Base-by-base conservation (phyloP, 352 stramenopile genomes). In the Phytophthora pini region DNA sequence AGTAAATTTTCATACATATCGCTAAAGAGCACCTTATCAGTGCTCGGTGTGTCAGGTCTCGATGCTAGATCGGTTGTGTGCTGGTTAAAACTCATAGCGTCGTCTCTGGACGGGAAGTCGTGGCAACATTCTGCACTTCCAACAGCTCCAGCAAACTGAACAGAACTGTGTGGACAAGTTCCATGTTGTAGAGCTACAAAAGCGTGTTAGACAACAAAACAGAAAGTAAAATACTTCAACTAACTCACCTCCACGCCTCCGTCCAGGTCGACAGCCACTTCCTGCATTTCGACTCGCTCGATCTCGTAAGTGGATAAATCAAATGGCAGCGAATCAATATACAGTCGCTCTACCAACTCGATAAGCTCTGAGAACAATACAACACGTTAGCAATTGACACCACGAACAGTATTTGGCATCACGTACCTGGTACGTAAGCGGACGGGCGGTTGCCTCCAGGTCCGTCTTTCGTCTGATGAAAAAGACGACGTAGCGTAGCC, bases 271-370 rank as follows among this genome's bases (percentile, higher is more conserved):
- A 82, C 50, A 8, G 71, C 62, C 20, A 81, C 72, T 36, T 87
- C 77, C 29, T 81, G 55, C 77, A 88, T 77, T 40, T 74, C 62
- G 36, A 90, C 62, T 31, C 79, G 57, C 39, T 71, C 57, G 20
- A 90, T 76, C 58, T 83, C 67, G 59, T 87, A 89, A 12, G 67
- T 72, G 24, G 77, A 70, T 47, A 82, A 59, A 51, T 85, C 76
- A 44, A 89, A 77, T 11, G 82, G 80, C 9, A 90, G 62, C 24
- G 65, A 44, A 40, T 87, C 74, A 45, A 88, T 74, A 61, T 90
- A 90, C 50, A 82, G 20, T 4, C 63, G 68, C 60, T 90, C 77
- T n/a, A 73, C 73, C 52, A 79, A 54, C 45, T 82, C 71, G n/a
- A 86, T 79, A 6, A 88, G 72, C 39, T 88, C 79, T 88, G 40